Base-by-base conservation (phyloP, 371 early-diverging fungal genomes). In the Furculomyces boomerangus region DNA sequence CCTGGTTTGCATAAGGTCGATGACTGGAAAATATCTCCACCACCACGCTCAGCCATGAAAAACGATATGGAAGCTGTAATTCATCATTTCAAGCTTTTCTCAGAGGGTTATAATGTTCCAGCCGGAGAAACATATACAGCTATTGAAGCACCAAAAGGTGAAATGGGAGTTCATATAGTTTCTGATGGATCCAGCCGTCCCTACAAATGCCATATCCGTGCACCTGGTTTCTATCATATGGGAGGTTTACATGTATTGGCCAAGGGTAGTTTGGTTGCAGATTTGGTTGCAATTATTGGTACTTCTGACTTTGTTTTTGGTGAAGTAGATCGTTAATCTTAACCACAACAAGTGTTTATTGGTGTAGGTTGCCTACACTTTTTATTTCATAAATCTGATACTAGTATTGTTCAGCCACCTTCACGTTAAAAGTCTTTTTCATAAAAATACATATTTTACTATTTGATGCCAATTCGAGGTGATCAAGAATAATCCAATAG, bases 121-220 rank as follows among this genome's bases (percentile, higher is more conserved):
- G 71, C 86, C 27, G 97, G 97, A 51, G 95, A 88, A 75, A 93
- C 95, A 18, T 96, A 96, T 74, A 90, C 91, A 29, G 93, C 82
- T 46, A 83, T 94, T 61, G 97, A 96, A 71, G 95, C 95, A 14
- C 97, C 97, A 59, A 96, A 96, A 80, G 95, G 93, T 64, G 94
- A 93, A 70, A 93, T 92, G 61, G 95, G 94, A 60, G 86, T 90
- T 29, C 88, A 80, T 67, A 71, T 90, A 54, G 80, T 89, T 3
- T 84, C 86, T 22, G 89, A 89, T 62, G 93, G 93, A 1, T 76
- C 84, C 49, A 90, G 88, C 75, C 78, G 84, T 56, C 97, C 97
- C 40, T 96, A 96, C 78, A 81, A 94, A 61, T 93, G 94, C 77
- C 91, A 93, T 73, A 92, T 96, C 60, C 76, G 86, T 60, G 93